Evolutionary conservation across 371 early-diverging fungal genomes (phyloP), one percentile per base, ranked within the genome.

Genomic region (Lichtheimia ramosa): DNA sequence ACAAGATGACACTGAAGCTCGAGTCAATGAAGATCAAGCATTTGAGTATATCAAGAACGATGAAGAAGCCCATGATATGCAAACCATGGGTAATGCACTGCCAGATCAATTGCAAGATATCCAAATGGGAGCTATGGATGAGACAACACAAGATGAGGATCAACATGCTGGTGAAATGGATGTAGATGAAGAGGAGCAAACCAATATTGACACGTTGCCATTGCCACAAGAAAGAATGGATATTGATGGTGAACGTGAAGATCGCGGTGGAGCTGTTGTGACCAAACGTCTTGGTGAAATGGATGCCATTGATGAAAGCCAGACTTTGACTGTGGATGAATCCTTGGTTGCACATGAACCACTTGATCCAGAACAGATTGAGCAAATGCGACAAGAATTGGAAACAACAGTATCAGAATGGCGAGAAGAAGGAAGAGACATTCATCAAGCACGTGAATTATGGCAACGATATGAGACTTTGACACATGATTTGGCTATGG

Each of bases 401-500:
- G 87, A 89, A 58, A 70, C 69, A 20, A 71, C 75, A 24, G 75
- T 79, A 16, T 68, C 81, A 12, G 80, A 85, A 65, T 81, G 87
- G 86, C 73, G 86, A 25, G 79, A 84, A 46, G 76, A 77, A 40
- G 85, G 85, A 15, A 75, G 82, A 48, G 87, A 86, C 61, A 74
- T 73, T 34, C 81, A 77, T 21, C 80, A 79, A 40, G 91, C 94
- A 13, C 83, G 87, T 46, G 84, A 90, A 56, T 75, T 96, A 20
- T 98, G 98, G 98, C 89, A 87, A 63, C 75, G 85, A 48, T 98
- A 95, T 76, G 90, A 90, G 62, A 83, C 85, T n/a, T 70, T 94
- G 55, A 94, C 93, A 3, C 89, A 92, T 62, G 93, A 96, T 60
- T 83, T 96, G 39, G 89, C 98, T 3, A 87, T 94, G 68, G 82